Percentiles rank a stretch among this genome's conserved stretches.
These are phyloP conservation scores for Nemania diffusa DNA, from an alignment of 2,329 filamentous ascomycete genomes.

Conservation along the genomic window DNA sequence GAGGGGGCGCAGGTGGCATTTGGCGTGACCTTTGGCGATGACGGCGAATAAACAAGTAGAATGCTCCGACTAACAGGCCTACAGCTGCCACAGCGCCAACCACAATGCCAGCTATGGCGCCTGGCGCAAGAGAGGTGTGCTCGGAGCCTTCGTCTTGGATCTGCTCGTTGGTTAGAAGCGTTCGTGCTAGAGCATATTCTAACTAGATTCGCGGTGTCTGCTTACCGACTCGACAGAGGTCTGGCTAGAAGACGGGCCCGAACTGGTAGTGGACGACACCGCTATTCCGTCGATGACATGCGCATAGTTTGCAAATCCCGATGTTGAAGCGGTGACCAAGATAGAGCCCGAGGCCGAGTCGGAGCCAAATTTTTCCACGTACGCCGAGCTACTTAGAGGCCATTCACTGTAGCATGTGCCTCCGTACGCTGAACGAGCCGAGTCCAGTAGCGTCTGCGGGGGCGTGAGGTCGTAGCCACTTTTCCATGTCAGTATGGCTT, in stretches of 20 bases:
- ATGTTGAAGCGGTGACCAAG: slow-evolving; percentile 19
- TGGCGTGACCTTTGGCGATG: slow-evolving; percentile 10
- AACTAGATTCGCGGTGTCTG: background rate
- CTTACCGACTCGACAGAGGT: slow-evolving; percentile 19
- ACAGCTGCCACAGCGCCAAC: slow-evolving; percentile 32
- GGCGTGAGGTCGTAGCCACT: slow-evolving; percentile 26
- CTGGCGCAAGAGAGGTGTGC: slow-evolving; percentile 25
- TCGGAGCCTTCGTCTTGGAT: slow-evolving; percentile 7
- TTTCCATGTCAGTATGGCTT: slow-evolving; percentile 19
- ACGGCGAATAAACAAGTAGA: slow-evolving; percentile 33
- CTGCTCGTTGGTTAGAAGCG: slow-evolving; percentile 9
- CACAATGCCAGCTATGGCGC: slow-evolving; percentile 38
- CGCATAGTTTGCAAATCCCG: slow-evolving; percentile 33
- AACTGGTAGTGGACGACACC: slow-evolving; percentile 2
- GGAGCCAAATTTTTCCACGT: slow-evolving; percentile 31
- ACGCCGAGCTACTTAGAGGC: slow-evolving; percentile 29
- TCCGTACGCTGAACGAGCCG: slow-evolving; percentile 40
- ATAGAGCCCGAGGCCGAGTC: slow-evolving; percentile 22
- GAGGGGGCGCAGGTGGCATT: slow-evolving; percentile 3
- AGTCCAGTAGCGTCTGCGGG: slow-evolving; percentile 30
- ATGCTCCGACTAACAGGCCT: slow-evolving; percentile 8
- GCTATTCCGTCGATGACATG: slow-evolving; percentile 41
- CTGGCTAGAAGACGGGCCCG: background rate
- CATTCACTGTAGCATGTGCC: slow-evolving; percentile 40
- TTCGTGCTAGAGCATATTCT: background rate